A percentile compares a stretch with the other conserved stretches of the same genome.
phyloP scores from a whole-genome alignment of 768 basidiomycete genomes.

The Pulveroboletus sp. region DNA sequence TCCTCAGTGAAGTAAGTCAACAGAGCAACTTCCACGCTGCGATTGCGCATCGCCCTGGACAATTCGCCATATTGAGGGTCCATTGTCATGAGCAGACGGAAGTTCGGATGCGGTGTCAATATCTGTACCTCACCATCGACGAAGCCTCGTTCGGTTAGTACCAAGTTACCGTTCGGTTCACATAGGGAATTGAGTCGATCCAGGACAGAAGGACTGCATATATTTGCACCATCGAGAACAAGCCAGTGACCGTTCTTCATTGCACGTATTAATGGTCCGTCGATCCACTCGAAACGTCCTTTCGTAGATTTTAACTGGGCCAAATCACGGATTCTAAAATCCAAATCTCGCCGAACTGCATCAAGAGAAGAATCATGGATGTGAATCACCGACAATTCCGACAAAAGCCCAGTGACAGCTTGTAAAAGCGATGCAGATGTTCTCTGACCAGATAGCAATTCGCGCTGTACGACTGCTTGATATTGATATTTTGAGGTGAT shows the following conservation, averaged over 20 bases:
- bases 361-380: slow-evolving; percentile 10
- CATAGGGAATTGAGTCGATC: slow-evolving; percentile 96
- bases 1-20: slow-evolving; percentile 35
- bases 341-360: slow-evolving; percentile 11
- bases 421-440: slow-evolving; percentile 22
- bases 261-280: slow-evolving; percentile 85
- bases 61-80: slow-evolving; percentile 91
- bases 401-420: slow-evolving; percentile 26
- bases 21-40: slow-evolving; percentile 82
- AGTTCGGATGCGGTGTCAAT: slow-evolving; percentile 79
- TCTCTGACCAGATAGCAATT: slow-evolving; percentile 12
- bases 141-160: slow-evolving; percentile 86
- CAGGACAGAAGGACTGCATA: slow-evolving; percentile 92
- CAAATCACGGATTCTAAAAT: slow-evolving; percentile 22
- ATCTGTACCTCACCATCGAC: slow-evolving; percentile 71
- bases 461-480: slow-evolving; percentile 10
- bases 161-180: slow-evolving; percentile 75
- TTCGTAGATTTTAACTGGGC: slow-evolving; percentile 22
- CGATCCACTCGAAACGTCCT: slow-evolving; percentile 88
- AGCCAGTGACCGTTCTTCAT: slow-evolving; percentile 88
- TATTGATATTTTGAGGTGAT: slow-evolving; percentile 16
- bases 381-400: slow-evolving; percentile 19
- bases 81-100: slow-evolving; percentile 91
- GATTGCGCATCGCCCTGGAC: slow-evolving; percentile 97
- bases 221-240: slow-evolving; percentile 86